Evolutionary conservation across 192 early-diverging fungal genomes (phyloP), one percentile per base, ranked within the genome.

Genomic region (Coemansia sp.): DNA sequence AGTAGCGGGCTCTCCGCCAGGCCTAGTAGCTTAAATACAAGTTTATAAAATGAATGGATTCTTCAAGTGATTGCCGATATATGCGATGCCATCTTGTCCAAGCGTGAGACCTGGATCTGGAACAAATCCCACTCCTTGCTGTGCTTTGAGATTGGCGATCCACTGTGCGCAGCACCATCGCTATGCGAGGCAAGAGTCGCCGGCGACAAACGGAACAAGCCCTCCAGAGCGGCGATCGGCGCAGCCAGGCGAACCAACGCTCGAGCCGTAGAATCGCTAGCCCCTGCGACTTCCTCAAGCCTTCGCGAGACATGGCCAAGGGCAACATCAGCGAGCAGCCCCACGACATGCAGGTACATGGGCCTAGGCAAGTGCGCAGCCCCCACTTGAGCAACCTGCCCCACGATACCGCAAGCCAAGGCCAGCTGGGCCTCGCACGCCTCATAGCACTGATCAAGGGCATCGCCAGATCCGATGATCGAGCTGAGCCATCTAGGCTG

Each of bases 101-200:
- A 43, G 6, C 72, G 72, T 34, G 53, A 26, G 31, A 75, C 61
- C 43, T 75, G 72, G 16, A 28, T 20, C 35, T 68, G 68, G 6
- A 80, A 42, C 0, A 16, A 21, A 20, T 80, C 72, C 77, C 77
- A 80, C 33, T 74, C 68, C 8, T 34, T 18, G 12, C 61, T 47
- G 55, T 72, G 66, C 56, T 75, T 80, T 21, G 64, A 35, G 34
- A 37, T 37, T 21, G 36, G 56, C 56, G 56, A 58, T 36, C 34
- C 56, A 1, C 26, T 6, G 20, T 34, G 56, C 35, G 33, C 48
- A 26, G 59, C 21, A 23, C 25, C 34, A 16, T 38, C 59, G 23
- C 39, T 31, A 16, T n/a, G 26, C 39, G 38, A 26, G 23, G 56
- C 4, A 21, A 31, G 14, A 31, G 14, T n/a, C 31, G 53, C 9